Evolutionary conservation across 805 yeast genomes (phyloP), one percentile per base, ranked within the genome.

Genomic region (Wickerhamomyces kurtzmanii): DNA sequence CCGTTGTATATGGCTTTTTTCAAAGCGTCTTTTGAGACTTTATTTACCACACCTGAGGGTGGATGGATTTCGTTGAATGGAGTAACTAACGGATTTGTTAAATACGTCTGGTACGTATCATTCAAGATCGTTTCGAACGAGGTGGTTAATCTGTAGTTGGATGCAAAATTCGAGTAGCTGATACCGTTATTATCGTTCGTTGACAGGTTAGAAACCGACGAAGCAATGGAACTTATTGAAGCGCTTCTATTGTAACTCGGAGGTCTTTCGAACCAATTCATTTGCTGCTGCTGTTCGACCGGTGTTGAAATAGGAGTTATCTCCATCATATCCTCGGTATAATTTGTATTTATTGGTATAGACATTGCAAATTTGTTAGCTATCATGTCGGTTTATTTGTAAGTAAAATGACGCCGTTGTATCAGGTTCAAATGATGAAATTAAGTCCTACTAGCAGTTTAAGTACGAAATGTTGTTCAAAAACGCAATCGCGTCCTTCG

Each of bases 41-140:
- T 61, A 23, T 73, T 71, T 13, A 75, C 59, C 4, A 78, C 63
- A 1, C 85, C 85, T 1, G 76, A 63, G 0, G 86, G 85, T 6
- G 85, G 86, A 41, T 68, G 67, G 23, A 59, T 47, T 12, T 70
- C 66, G 37, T 75, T 75, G 43, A 78, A 78, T 0, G 87, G 87
- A 0, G 87, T 77, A 6, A 65, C 57, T 19, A 71, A 68, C 6
- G 86, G 85, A 40, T 66, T 71, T 26, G 59, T 59, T 11, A 68
- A 62, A 31, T 68, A 57, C 7, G 53, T 42, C 28, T 67, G 68
- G 40, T 74, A 75, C 5, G 61, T 55, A 22, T 57, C 59, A 39
- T 62, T 41, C 15, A 76, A 47, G 10, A 67, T 41, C 14, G 51
- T 55, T 38, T 72, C 71, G 36, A 71, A 71, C 5, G 36, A 43